Evolutionary conservation across 257 asterid species (phyloP).

Genomic region (Solanum stenotomum): DNA sequence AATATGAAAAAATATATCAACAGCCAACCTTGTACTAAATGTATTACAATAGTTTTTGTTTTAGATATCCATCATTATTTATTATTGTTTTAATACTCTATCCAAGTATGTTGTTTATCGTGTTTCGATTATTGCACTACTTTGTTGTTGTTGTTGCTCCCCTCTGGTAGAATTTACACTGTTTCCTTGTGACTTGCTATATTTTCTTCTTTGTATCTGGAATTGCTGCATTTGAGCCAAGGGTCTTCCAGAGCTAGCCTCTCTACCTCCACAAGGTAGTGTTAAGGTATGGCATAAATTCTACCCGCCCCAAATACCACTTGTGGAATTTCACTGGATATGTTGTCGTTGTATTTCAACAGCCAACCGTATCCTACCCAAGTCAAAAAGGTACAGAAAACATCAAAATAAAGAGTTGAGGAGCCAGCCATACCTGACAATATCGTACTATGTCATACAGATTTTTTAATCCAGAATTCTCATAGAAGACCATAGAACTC

Average conservation of each 20-base stretch:
- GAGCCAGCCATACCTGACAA: conserved; percentile 64
- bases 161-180: not conserved
- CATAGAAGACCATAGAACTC: conserved; percentile 99
- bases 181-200: not conserved
- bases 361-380: not conserved
- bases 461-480: conserved; percentile 86
- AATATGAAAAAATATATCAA: not conserved
- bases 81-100: not conserved
- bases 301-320: not conserved
- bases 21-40: not conserved
- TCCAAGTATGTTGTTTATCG: not conserved
- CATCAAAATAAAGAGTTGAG: conserved; percentile 5
- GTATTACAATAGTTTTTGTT: not conserved
- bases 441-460: conserved; percentile 78
- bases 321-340: not conserved
- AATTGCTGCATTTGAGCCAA: not conserved
- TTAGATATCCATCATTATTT: not conserved
- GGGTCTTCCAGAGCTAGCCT: not conserved
- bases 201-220: not conserved
- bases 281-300: not conserved
- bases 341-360: not conserved
- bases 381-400: not conserved
- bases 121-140: not conserved
- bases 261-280: not conserved
- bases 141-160: not conserved